These are phyloP conservation scores for Plasmopara viticola DNA, from an alignment of 352 stramenopile genomes.

Conservation along the genomic window DNA sequence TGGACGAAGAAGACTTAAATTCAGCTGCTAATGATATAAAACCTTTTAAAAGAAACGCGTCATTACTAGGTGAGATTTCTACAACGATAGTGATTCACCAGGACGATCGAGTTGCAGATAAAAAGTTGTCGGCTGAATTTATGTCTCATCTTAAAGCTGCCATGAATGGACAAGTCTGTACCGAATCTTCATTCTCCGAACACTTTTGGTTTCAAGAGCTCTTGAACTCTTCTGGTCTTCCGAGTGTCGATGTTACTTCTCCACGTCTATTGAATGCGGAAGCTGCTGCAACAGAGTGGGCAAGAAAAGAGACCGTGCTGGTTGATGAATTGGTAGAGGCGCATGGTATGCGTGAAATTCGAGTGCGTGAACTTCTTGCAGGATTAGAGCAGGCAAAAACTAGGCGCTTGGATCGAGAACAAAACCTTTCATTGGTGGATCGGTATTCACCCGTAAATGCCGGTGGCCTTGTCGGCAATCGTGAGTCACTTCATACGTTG, in stretches of 20 bases:
- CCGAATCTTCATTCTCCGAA: conserved; percentile 41
- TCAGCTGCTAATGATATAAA: conserved; percentile 2
- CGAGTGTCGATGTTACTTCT: conserved; percentile 21
- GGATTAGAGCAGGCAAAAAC: conserved; percentile 35
- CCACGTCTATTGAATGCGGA: conserved; percentile 5
- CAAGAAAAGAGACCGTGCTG: conserved; percentile 28
- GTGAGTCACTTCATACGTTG: conserved; percentile 47
- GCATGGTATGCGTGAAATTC: conserved; percentile 48
- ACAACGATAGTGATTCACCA: conserved; percentile 27
- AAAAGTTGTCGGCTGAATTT: conserved; percentile 6
- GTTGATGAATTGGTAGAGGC: conserved; percentile 49
- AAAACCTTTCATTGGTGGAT: conserved; percentile 62
- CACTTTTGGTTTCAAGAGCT: conserved; percentile 57
- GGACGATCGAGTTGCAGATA: conserved; percentile 21
- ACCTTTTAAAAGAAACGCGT: conserved; percentile 8
- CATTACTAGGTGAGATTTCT: background rate
- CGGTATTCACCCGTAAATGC: conserved; percentile 51
- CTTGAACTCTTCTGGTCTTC: conserved; percentile 17
- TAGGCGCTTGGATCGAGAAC: conserved; percentile 41
- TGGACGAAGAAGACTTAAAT: conserved; percentile 15
- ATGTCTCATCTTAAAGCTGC: conserved; percentile 19
- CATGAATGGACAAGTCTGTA: conserved; percentile 36
- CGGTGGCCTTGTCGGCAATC: conserved; percentile 66
- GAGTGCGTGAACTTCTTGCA: conserved; percentile 43
- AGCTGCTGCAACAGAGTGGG: conserved; percentile 10